Percentiles rank a stretch among this genome's conserved stretches.
These are phyloP conservation scores for Thielaviopsis musarum DNA, from an alignment of 2,329 filamentous ascomycete genomes.

Conservation along the genomic window DNA sequence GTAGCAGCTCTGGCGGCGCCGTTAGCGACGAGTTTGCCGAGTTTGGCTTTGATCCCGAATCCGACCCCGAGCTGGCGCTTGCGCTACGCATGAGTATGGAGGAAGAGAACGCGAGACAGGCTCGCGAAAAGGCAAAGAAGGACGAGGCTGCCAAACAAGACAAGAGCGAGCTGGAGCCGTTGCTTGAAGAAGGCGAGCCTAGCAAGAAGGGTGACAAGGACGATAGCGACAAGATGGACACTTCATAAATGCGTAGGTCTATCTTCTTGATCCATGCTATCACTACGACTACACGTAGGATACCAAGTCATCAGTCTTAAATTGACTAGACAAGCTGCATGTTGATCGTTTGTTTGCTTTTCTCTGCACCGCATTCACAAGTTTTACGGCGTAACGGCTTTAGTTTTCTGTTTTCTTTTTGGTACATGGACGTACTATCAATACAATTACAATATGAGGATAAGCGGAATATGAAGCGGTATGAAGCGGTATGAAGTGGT, in stretches of 20 bases:
- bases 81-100: conserved; percentile 96
- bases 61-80: conserved; percentile 86
- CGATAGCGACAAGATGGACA: conserved; percentile 74
- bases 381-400: conserved; percentile 7
- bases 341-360: conserved; percentile 3
- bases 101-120: conserved; percentile 83
- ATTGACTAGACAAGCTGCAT: background rate
- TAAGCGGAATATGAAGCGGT: background rate
- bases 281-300: background rate
- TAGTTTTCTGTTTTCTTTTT: background rate
- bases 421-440: background rate
- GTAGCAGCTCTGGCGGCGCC: conserved; percentile 36
- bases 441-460: background rate
- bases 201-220: conserved; percentile 31
- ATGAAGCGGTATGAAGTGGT: too few species aligned
- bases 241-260: conserved; percentile 35
- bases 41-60: conserved; percentile 62
- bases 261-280: background rate
- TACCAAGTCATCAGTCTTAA: background rate
- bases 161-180: conserved; percentile 62
- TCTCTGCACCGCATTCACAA: conserved; percentile 1
- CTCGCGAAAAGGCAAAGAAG: conserved; percentile 41
- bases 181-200: conserved; percentile 59
- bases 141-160: conserved; percentile 43
- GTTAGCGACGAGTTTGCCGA: conserved; percentile 43